phyloP scores from a whole-genome alignment of 1,284 basidiomycete genomes.

The Ceratobasidium sp. region DNA sequence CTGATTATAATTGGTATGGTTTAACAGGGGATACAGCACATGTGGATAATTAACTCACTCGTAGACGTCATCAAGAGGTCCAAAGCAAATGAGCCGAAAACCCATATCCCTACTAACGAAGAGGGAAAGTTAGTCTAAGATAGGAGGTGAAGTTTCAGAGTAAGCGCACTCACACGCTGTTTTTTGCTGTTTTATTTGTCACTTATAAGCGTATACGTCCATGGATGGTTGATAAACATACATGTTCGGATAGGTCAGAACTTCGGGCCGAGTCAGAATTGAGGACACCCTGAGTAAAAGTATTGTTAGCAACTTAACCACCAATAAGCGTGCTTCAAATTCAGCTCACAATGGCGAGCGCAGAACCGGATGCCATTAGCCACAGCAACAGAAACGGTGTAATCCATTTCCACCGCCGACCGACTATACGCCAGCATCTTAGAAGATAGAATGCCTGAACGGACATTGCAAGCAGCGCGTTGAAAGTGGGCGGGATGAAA shows the following conservation, averaged over 20 bases:
- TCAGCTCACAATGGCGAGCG: not conserved
- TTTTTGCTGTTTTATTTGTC: conserved; percentile 1
- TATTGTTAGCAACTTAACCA: not conserved
- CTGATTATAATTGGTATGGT: not conserved
- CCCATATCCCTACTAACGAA: conserved; percentile 1
- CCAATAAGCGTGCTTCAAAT: not conserved
- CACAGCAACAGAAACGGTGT: not conserved
- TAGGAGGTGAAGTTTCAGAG: not conserved
- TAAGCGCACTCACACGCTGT: not conserved
- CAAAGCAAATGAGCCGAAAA: not conserved
- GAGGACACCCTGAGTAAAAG: not conserved
- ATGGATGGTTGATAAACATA: not conserved
- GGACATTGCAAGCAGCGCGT: not conserved
- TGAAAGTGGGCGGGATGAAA: not conserved
- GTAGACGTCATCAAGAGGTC: conserved; percentile 16
- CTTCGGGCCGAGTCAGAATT: not conserved
- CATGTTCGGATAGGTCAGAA: not conserved
- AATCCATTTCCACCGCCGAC: not conserved
- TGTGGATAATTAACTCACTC: not conserved
- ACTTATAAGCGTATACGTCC: not conserved
- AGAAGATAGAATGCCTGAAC: conserved; percentile 16
- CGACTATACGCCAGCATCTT: conserved; percentile 5
- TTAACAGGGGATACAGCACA: not conserved
- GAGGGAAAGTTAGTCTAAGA: not conserved
- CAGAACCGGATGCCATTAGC: not conserved